Evolutionary conservation across 768 basidiomycete species (phyloP).

Genomic region (Auricularia heimuer): DNA sequence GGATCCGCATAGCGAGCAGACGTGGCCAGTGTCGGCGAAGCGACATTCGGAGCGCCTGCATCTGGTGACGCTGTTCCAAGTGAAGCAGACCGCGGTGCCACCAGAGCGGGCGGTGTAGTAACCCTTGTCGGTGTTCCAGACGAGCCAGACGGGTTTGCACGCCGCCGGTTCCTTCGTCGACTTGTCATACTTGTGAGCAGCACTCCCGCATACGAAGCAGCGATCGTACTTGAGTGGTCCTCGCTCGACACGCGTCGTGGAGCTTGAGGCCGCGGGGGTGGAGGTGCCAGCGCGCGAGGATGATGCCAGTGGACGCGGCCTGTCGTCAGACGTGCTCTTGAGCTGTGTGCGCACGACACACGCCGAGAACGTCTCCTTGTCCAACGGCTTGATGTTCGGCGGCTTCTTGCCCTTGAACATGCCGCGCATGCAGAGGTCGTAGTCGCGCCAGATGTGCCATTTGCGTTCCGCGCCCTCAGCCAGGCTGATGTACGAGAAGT

Average conservation of each 20-base stretch:
- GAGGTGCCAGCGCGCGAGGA: too few relatives aligned
- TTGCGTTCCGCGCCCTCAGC: background rate
- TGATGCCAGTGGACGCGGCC: too few relatives aligned
- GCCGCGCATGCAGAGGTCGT: constrained; percentile 1
- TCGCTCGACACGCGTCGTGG: background rate
- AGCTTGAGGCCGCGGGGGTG: too few relatives aligned
- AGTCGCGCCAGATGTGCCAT: background rate
- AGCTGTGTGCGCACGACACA: too few relatives aligned
- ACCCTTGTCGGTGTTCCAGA: background rate
- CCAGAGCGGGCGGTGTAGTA: background rate
- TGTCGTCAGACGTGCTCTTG: too few relatives aligned
- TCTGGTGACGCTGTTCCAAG: background rate
- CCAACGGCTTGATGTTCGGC: background rate
- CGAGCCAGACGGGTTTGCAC: background rate
- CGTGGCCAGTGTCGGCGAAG: background rate
- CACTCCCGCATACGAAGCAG: too few relatives aligned
- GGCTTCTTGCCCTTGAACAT: background rate
- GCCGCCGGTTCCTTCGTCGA: background rate
- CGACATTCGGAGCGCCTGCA: background rate
- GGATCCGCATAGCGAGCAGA: background rate
- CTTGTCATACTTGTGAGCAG: too few relatives aligned
- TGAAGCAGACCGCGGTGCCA: background rate
- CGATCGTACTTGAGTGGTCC: too few relatives aligned
- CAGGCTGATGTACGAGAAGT: background rate
- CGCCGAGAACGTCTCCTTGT: background rate